These are phyloP conservation scores for Diaporthe aspalathi DNA, from an alignment of 2,329 filamentous ascomycete species.

Conservation along the genomic window DNA sequence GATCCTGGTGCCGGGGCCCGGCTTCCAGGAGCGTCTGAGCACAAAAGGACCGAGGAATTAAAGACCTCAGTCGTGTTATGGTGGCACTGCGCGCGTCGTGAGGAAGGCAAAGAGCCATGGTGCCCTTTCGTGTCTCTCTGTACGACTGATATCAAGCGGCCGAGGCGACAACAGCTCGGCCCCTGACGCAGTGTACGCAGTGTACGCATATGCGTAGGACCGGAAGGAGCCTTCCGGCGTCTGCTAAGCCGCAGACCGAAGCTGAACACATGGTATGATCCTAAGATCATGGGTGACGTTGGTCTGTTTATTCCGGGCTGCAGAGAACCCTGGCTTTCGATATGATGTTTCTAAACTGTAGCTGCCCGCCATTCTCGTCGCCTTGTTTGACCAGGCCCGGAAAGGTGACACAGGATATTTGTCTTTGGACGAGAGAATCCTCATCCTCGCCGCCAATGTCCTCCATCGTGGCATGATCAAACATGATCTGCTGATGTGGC, in stretches of 20 bases:
- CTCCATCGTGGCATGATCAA: conserved; percentile 72
- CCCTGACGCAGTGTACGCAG: conserved; percentile 20
- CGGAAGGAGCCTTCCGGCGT: background rate
- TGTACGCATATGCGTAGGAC: background rate
- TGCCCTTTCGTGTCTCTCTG: background rate
- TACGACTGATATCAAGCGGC: background rate
- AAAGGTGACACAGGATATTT: conserved; percentile 72
- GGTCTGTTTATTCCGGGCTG: conserved; percentile 58
- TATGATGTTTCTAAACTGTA: conserved; percentile 72
- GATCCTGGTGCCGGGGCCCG: conserved; percentile 3
- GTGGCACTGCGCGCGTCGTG: background rate
- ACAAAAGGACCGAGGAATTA: background rate
- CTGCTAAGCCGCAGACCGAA: conserved; percentile 10
- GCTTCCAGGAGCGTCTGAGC: background rate
- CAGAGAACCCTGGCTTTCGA: conserved; percentile 75
- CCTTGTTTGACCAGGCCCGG: conserved; percentile 73
- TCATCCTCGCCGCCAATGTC: conserved; percentile 73
- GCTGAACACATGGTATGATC: conserved; percentile 25
- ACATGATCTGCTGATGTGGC: conserved; percentile 65
- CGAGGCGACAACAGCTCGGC: background rate
- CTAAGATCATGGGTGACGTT: conserved; percentile 12
- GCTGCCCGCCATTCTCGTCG: conserved; percentile 71
- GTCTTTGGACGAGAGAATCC: conserved; percentile 61
- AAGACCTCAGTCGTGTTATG: conserved; percentile 6
- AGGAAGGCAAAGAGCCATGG: background rate